Conservation (phyloP, 345 rosid genomes). For the Eucalyptus erythrocorys region DNA sequence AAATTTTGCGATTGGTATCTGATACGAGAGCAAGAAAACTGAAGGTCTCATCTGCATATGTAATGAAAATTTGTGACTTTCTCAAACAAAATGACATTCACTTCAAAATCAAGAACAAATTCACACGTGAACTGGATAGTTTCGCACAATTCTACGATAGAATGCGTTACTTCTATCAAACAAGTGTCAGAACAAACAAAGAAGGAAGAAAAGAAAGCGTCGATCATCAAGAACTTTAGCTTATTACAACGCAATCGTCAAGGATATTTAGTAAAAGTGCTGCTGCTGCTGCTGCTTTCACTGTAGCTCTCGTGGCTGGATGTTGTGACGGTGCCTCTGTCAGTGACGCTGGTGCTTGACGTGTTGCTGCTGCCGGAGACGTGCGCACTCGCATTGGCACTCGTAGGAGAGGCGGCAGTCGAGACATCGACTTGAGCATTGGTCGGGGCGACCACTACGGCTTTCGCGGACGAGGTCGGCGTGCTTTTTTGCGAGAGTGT, state of each 20-base stretch:
- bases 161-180: not conserved
- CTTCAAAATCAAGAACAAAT: not conserved
- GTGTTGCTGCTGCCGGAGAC: no score
- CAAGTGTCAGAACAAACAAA: not conserved
- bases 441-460: no score
- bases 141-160: not conserved
- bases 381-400: no score
- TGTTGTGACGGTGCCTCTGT: no score
- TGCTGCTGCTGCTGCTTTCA: not conserved
- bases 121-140: not conserved
- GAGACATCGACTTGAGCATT: no score
- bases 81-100: not conserved
- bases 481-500: no score
- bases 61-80: not conserved
- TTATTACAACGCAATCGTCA: no score
- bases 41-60: not conserved
- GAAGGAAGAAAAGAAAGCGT: not conserved
- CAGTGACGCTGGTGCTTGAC: no score
- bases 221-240: not conserved
- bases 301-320: no score
- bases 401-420: no score
- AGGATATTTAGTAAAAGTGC: no score
- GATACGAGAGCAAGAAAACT: not conserved
- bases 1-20: not conserved
- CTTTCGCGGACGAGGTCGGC: no score